Conservation (phyloP, 2,329 filamentous ascomycete genomes). For the Mollisia scopiformis region DNA sequence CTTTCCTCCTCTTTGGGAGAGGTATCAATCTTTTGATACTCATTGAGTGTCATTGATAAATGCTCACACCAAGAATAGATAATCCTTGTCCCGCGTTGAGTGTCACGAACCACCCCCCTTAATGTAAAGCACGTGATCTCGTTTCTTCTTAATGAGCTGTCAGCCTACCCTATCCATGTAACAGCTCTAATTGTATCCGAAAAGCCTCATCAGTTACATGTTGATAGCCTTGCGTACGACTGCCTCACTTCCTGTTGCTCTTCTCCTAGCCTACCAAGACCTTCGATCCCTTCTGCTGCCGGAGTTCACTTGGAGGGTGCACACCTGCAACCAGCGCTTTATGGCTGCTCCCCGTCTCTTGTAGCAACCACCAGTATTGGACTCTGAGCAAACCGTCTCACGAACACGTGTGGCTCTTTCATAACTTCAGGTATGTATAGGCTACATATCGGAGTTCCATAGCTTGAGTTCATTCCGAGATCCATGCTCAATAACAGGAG, state of each 20-base stretch:
- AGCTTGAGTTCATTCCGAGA: no score
- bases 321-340: no score
- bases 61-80: not conserved
- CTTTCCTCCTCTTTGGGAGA: not conserved
- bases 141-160: not conserved
- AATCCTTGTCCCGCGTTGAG: conserved; percentile 1
- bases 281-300: not conserved
- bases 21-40: not conserved
- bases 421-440: no score
- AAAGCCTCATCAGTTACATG: not conserved
- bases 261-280: not conserved
- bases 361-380: no score
- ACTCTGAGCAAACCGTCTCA: no score
- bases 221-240: not conserved
- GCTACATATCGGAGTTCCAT: no score
- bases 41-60: not conserved
- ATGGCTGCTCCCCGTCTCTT: no score
- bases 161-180: not conserved
- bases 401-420: no score
- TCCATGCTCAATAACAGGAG: no score
- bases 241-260: not conserved
- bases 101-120: not conserved
- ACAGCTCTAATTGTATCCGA: not conserved
- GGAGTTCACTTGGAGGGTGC: no score
- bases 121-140: conserved; percentile 9